Conservation (phyloP, 176 grass and related monocot species). For the Musa troglodytarum region DNA sequence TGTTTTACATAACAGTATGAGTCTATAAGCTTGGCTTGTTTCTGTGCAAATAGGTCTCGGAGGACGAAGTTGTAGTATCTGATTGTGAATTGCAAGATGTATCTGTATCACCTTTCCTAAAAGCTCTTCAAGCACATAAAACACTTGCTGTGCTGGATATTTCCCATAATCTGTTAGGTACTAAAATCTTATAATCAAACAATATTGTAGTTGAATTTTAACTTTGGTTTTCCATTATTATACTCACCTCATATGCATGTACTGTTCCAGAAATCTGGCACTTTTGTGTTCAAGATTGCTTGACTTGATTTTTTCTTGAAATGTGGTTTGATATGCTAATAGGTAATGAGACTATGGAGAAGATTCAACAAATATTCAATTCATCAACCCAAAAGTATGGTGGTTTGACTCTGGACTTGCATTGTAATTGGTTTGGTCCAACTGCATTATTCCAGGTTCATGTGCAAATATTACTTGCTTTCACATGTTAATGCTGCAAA, state of each 20-base stretch:
- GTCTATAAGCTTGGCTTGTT: slow-evolving; percentile 4
- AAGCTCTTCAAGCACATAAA: slow-evolving; percentile 77
- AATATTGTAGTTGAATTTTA: neutral
- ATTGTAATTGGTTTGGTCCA: slow-evolving; percentile 89
- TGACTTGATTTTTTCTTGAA: neutral
- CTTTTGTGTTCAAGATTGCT: neutral
- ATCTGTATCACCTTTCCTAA: slow-evolving; percentile 60
- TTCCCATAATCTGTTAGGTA: slow-evolving; percentile 96
- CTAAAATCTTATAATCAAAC: neutral
- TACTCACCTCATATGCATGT: neutral
- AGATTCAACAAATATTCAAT: slow-evolving; percentile 79
- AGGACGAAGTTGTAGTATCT: slow-evolving; percentile 91
- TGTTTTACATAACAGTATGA: neutral
- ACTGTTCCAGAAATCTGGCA: neutral
- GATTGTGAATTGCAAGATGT: slow-evolving; percentile 81
- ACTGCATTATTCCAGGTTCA: slow-evolving; percentile 96
- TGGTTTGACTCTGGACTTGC: slow-evolving; percentile 86
- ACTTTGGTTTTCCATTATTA: neutral
- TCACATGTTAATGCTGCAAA: slow-evolving; percentile 1
- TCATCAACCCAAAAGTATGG: slow-evolving; percentile 84
- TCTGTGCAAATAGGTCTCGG: slow-evolving; percentile 60
- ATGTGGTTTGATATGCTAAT: slow-evolving; percentile 21
- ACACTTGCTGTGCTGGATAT: slow-evolving; percentile 81
- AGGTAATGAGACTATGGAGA: slow-evolving; percentile 96
- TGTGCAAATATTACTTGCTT: neutral